These are phyloP conservation scores for Salvia hispanica DNA, from an alignment of 257 asterid species.

Conservation along the genomic window DNA sequence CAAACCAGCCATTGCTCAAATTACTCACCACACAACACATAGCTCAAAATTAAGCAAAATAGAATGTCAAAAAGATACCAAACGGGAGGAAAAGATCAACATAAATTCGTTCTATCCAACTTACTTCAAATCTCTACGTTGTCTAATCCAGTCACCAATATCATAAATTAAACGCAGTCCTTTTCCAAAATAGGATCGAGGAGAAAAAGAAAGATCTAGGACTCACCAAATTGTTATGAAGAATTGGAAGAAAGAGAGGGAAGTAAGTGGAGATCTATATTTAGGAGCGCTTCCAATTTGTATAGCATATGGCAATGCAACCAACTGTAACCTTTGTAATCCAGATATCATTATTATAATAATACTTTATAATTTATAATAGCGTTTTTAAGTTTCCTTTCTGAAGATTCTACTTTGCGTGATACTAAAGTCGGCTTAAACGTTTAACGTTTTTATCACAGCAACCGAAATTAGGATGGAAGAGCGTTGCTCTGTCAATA, in stretches of 20 bases:
- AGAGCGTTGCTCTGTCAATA: slow-evolving; percentile 66
- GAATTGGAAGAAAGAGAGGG: slow-evolving; percentile 36
- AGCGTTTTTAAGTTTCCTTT: slow-evolving; percentile 4
- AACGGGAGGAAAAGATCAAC: neutral
- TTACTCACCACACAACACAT: neutral
- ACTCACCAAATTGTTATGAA: slow-evolving; percentile 32
- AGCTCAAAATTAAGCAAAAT: slow-evolving; percentile 17
- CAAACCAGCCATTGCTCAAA: slow-evolving; percentile 24
- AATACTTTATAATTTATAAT: neutral
- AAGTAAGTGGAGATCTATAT: no score
- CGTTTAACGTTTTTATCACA: no score
- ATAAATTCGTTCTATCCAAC: no score
- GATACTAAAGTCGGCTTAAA: no score
- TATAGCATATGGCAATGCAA: no score
- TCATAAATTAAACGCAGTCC: neutral
- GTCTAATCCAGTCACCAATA: neutral
- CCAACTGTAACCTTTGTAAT: no score
- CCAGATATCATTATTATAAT: no score
- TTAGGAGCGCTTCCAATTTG: no score
- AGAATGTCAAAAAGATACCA: neutral
- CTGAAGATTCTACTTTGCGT: no score
- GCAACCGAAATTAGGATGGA: slow-evolving; percentile 37
- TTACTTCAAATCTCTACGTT: slow-evolving; percentile 8
- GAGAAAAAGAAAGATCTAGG: slow-evolving; percentile 31
- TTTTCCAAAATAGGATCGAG: neutral